Conservation (phyloP, 1,139 yeast genomes). For the Hyphopichia wangnamkhiaoensis region DNA sequence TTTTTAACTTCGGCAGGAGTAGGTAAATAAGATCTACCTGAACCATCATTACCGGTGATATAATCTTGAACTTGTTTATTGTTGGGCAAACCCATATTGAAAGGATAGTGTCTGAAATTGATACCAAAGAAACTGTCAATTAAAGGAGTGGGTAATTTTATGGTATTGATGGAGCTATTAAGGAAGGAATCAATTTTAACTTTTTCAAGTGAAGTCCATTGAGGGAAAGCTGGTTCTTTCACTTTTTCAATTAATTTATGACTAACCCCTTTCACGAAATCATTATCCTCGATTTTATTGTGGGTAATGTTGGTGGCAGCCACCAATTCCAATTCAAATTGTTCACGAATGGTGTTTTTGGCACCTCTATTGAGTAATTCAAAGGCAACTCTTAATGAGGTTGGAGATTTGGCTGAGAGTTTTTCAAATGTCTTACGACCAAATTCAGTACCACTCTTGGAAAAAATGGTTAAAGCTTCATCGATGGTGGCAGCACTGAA, state of each 20-base stretch:
- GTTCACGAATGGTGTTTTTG: conserved; percentile 58
- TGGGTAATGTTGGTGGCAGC: conserved; percentile 77
- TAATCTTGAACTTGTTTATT: conserved; percentile 58
- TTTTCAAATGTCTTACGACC: conserved; percentile 61
- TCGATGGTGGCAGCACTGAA: conserved; percentile 64
- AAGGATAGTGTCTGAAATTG: conserved; percentile 68
- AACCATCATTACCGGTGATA: conserved; percentile 65
- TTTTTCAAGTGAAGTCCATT: conserved; percentile 40
- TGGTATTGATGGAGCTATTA: conserved; percentile 25
- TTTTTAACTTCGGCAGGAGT: conserved; percentile 65
- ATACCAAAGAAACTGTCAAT: conserved; percentile 49
- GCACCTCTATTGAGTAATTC: conserved; percentile 68
- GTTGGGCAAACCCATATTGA: conserved; percentile 77
- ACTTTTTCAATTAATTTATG: conserved; percentile 70
- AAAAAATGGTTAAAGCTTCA: conserved; percentile 59
- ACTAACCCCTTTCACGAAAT: conserved; percentile 75
- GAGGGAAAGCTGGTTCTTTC: conserved; percentile 50
- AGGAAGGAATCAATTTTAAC: conserved; percentile 25
- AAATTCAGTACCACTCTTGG: conserved; percentile 61
- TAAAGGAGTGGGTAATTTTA: conserved; percentile 37
- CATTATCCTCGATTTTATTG: conserved; percentile 53
- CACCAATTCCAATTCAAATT: conserved; percentile 71
- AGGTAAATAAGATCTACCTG: conserved; percentile 64
- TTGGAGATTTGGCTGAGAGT: conserved; percentile 64
- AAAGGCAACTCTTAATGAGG: conserved; percentile 75